phyloP scores from a whole-genome alignment of 2,329 filamentous ascomycete species.

The Harringtonia aguacate region DNA sequence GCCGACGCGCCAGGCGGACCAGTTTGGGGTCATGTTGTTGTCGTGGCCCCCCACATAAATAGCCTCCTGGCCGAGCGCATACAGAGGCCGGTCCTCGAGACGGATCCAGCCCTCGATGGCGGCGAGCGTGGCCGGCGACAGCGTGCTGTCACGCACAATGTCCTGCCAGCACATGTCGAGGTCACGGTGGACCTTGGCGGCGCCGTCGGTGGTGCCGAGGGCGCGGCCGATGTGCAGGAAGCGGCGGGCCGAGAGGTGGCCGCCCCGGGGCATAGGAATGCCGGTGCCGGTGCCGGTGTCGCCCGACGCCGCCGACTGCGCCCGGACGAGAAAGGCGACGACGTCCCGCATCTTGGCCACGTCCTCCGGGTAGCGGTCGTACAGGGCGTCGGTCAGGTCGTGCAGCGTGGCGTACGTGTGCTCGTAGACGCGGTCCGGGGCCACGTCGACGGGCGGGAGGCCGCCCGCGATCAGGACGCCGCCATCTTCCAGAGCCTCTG shows the following conservation, averaged over 20 bases:
- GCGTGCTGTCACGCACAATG: fast-evolving
- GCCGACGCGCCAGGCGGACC: conserved; percentile 10
- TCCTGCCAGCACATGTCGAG: background rate
- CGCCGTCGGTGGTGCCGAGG: conserved; percentile 10
- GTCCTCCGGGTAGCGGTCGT: conserved; percentile 55
- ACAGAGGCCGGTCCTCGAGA: conserved; percentile 13
- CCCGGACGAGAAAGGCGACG: background rate
- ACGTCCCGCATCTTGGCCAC: conserved; percentile 18
- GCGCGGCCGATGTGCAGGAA: conserved; percentile 12
- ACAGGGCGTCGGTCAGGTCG: conserved; percentile 52
- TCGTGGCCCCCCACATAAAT: conserved; percentile 14
- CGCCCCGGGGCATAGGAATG: conserved; percentile 4
- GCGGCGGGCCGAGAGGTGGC: conserved; percentile 5
- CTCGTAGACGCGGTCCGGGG: conserved; percentile 51
- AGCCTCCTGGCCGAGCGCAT: conserved; percentile 14
- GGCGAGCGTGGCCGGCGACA: background rate
- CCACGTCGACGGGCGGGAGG: conserved; percentile 50
- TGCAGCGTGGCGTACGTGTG: conserved; percentile 46
- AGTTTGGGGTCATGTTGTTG: background rate
- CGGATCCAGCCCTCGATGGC: conserved; percentile 8
- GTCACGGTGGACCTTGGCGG: background rate
- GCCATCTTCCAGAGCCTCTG: conserved; percentile 45
- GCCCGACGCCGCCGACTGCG: too few species aligned
- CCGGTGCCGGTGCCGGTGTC: background rate
- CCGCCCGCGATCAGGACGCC: conserved; percentile 59